Evolutionary conservation across 1,139 yeast species (phyloP), one percentile per base, ranked within the genome.

Genomic region (Candida labiduridarum): DNA sequence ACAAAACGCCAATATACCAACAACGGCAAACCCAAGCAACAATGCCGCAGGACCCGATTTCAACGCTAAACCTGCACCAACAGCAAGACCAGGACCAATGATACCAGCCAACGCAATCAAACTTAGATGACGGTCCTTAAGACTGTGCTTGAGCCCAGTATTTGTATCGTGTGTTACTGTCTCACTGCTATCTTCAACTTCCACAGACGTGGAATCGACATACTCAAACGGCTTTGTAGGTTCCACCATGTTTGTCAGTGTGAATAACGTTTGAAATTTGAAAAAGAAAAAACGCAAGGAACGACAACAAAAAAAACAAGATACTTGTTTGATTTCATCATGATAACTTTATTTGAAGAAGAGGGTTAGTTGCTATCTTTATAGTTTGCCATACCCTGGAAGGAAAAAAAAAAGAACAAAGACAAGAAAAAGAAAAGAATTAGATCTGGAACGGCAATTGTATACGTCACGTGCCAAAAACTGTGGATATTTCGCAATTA

Each of bases 21-120:
- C 77, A 34, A 82, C 66, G 0, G 79, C 78, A 56, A 76, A 78
- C 4, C 79, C 75, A 31, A 77, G 64, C 18, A 78, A 60, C 49
- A 78, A 59, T 55, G 77, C 67, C 4, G 76, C 78, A 0, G 82
- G 82, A 9, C 83, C 83, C 50, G 72, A 69, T 14, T 67, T 59
- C 19, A 78, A 61, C 0, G 83, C 81, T 29, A 68, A 41, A 7
- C 79, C 74, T 0, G 82, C 79, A 42, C 82, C 82, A 7, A 78
- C 69, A 44, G 77, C 62, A 36, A 78, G 76, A 51, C 83, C 84
- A 0, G 84, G 84, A 0, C 84, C 84, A 54, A 80, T 78, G 42
- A 79, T 78, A 41, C 85, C 85, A 2, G 82, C 83, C 15, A 80
- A 62, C 2, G 83, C 83, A 46, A 80, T 67, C 50, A 80, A 64